Conservation (phyloP, 192 early-diverging fungal genomes). For the Backusella parvicylindrica region DNA sequence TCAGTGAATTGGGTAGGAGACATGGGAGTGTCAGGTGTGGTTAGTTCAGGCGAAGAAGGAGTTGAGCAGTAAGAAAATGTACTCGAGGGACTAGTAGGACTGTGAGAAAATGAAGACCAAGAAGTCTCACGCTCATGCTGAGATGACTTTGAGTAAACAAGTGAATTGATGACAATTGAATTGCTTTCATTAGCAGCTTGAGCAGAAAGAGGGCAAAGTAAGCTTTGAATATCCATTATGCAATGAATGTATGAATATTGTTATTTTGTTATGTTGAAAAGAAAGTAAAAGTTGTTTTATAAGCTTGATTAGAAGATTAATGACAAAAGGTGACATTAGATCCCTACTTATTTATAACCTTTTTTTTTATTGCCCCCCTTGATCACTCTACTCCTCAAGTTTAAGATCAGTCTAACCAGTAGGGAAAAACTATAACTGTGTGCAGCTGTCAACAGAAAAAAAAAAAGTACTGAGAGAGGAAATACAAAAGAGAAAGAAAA, state of each 20-base stretch:
- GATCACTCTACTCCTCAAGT: background rate
- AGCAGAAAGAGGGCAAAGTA: background rate
- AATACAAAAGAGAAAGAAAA: background rate
- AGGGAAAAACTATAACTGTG: background rate
- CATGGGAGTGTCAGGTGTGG: background rate
- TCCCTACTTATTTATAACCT: background rate
- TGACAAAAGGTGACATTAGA: background rate
- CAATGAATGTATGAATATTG: background rate
- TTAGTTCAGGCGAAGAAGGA: background rate
- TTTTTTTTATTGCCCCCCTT: background rate
- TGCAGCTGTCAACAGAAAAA: slow-evolving; percentile 12
- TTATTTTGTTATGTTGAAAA: background rate
- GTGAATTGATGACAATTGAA: background rate
- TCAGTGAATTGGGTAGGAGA: background rate
- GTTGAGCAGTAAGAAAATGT: background rate
- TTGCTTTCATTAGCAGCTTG: background rate
- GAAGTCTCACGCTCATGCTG: background rate
- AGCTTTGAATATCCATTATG: slow-evolving; percentile 16
- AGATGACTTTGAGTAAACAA: background rate
- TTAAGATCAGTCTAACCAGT: slow-evolving; percentile 8
- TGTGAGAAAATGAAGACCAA: slow-evolving; percentile 10
- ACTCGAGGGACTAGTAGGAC: background rate
- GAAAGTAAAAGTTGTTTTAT: background rate
- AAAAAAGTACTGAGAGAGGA: background rate
- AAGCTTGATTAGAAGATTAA: slow-evolving; percentile 1